These are phyloP conservation scores for Antarctomyces pellizariae DNA, from an alignment of 495 filamentous ascomycete species.

Conservation along the genomic window DNA sequence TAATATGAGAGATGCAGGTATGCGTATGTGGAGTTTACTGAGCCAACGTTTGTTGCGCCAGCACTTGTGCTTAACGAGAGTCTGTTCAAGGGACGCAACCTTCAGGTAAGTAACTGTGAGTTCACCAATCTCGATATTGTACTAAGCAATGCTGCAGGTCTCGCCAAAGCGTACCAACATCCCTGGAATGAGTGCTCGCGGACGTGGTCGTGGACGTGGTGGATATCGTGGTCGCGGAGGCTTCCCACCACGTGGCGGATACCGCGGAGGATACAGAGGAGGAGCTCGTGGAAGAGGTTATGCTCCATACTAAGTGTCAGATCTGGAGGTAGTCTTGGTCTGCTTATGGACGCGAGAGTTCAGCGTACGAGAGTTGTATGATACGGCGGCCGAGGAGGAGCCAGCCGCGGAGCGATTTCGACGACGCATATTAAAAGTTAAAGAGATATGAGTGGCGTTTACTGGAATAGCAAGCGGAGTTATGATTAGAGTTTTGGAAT, in stretches of 20 bases:
- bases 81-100: constrained; percentile 77
- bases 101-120: constrained; percentile 41
- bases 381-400: too few relatives aligned
- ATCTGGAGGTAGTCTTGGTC: background rate
- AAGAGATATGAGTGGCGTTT: too few relatives aligned
- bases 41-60: constrained; percentile 79
- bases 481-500: too few relatives aligned
- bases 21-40: constrained; percentile 96
- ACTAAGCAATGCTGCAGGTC: constrained; percentile 28
- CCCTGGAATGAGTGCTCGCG: constrained; percentile 57
- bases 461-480: too few relatives aligned
- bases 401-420: too few relatives aligned
- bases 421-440: too few relatives aligned
- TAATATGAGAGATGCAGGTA: constrained; percentile 42
- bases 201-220: constrained; percentile 52
- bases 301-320: constrained; percentile 42
- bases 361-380: too few relatives aligned
- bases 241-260: constrained; percentile 39
- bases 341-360: too few relatives aligned
- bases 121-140: constrained; percentile 2
- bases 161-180: constrained; percentile 95
- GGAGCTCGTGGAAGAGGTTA: constrained; percentile 59
- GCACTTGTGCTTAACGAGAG: constrained; percentile 93
- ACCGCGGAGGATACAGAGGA: constrained; percentile 60
- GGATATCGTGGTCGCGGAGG: constrained; percentile 39